phyloP scores from a whole-genome alignment of 2,329 filamentous ascomycete species.

The Claviceps sp. region DNA sequence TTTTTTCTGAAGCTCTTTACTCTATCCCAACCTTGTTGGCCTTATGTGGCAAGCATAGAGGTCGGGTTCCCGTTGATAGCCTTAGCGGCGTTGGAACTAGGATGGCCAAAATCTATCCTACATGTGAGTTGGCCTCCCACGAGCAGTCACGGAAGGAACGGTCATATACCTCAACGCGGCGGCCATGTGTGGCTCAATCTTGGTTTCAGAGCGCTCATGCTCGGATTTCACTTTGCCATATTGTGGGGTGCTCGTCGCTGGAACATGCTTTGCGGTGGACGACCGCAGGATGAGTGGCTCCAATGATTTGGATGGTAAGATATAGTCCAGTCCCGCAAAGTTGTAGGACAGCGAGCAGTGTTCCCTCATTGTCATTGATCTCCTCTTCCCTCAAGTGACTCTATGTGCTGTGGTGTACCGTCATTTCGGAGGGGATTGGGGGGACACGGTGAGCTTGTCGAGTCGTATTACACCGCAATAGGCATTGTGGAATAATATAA shows the following conservation, averaged over 20 bases:
- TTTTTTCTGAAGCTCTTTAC: constrained; percentile 58
- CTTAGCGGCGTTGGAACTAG: constrained; percentile 55
- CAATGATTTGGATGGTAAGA: constrained; percentile 13
- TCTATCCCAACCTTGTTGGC: constrained; percentile 56
- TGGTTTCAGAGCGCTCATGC: constrained; percentile 17
- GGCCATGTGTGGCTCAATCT: constrained; percentile 10
- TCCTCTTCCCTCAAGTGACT: neutral
- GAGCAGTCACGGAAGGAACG: neutral
- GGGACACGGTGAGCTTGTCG: neutral
- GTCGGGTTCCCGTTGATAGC: constrained; percentile 54
- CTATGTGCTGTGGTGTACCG: neutral
- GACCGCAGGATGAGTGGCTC: constrained; percentile 15
- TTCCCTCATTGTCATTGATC: neutral
- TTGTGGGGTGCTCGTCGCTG: constrained; percentile 22
- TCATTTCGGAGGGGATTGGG: neutral
- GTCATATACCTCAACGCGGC: neutral
- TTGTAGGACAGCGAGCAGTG: neutral
- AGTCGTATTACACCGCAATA: neutral
- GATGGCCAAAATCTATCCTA: constrained; percentile 18
- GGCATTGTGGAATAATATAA: neutral
- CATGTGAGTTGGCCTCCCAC: neutral
- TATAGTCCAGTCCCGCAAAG: neutral
- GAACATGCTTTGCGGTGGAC: constrained; percentile 19
- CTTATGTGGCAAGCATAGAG: constrained; percentile 51
- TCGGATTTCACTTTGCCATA: constrained; percentile 20